Evolutionary conservation across 345 rosid genomes (phyloP), one percentile per base, ranked within the genome.

Genomic region (Lepidium aucheri): DNA sequence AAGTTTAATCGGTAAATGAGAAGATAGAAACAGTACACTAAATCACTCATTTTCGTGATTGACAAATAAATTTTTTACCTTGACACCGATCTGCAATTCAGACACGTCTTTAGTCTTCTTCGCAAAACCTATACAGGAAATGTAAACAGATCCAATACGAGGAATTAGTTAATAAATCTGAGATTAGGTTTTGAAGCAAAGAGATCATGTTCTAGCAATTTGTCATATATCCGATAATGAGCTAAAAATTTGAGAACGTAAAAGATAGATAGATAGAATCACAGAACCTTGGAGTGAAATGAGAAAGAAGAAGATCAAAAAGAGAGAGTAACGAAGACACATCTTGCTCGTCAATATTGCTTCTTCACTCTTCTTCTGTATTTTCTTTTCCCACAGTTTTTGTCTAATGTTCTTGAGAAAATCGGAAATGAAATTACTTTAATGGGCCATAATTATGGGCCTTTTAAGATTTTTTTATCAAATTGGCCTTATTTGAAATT

Each of bases 51-150:
- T 14, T 14, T 68, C 9, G n/a, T 24, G 32, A 36, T 38, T 10
- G 13, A 11, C 13, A 14, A 28, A 16, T 34, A 11, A 3, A 8
- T 22, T 7, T 13, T 53, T 41, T 70, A 92, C 98, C 98, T 85
- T 92, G 39, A 92, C 90, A 6, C 98, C 98, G 84, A 92, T 87
- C 81, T 92, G 98, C 20, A 92, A 69, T 67, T 87, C 85, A 12
- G 90, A 79, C n/a, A 92, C 96, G 33, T 89, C 96, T 36, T 74
- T 81, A 0, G 89, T 78, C 47, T 82, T 85, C 82, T 82, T 89
- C 8, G 89, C 86, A 51, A 71, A 52, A 55, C 69, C 98, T 92
- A 75, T 9, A 9, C 16, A 49, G 3, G 12, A 7, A 43, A 34
- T 28, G 33, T 7, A 12, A 45, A 55, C 18, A 63, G 76, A 72